Evolutionary conservation across 2,329 filamentous ascomycete species (phyloP).

Genomic region (Aspergillus ochraceus): DNA sequence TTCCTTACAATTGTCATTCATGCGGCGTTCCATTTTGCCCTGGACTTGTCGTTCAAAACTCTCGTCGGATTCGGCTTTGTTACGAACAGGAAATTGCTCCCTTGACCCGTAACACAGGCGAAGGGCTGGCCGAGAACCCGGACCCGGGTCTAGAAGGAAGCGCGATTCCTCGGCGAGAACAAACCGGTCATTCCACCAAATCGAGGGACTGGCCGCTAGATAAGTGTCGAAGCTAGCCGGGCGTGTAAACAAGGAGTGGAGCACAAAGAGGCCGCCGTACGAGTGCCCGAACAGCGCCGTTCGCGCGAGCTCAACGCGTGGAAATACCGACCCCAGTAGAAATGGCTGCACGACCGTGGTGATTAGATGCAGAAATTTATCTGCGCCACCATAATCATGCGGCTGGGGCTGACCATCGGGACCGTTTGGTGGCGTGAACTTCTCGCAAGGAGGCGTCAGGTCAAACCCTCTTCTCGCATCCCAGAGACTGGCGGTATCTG

Average conservation of each 20-base stretch:
- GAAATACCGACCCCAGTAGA: conserved; percentile 28
- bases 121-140: conserved; percentile 18
- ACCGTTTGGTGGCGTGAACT: conserved; percentile 21
- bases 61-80: conserved; percentile 29
- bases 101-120: conserved; percentile 38
- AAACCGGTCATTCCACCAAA: conserved; percentile 50
- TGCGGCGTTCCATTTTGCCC: conserved; percentile 18
- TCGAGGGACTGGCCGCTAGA: conserved; percentile 48
- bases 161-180: conserved; percentile 34
- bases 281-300: conserved; percentile 53
- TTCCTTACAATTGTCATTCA: conserved; percentile 27
- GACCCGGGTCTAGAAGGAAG: conserved; percentile 22
- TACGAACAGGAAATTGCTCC: conserved; percentile 31
- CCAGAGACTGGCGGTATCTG: conserved; percentile 14
- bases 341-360: conserved; percentile 38
- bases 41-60: conserved; percentile 27
- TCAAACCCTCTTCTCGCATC: conserved; percentile 20
- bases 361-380: conserved; percentile 48
- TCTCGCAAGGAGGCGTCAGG: conserved; percentile 21
- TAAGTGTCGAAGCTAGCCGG: conserved; percentile 47
- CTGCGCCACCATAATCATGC: conserved; percentile 43
- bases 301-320: conserved; percentile 31
- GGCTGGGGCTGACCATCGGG: conserved; percentile 24
- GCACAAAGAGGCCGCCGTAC: conserved; percentile 50
- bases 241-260: conserved; percentile 46